Evolutionary conservation across 1,284 basidiomycete species (phyloP).

Genomic region (Neolentinus lepideus): DNA sequence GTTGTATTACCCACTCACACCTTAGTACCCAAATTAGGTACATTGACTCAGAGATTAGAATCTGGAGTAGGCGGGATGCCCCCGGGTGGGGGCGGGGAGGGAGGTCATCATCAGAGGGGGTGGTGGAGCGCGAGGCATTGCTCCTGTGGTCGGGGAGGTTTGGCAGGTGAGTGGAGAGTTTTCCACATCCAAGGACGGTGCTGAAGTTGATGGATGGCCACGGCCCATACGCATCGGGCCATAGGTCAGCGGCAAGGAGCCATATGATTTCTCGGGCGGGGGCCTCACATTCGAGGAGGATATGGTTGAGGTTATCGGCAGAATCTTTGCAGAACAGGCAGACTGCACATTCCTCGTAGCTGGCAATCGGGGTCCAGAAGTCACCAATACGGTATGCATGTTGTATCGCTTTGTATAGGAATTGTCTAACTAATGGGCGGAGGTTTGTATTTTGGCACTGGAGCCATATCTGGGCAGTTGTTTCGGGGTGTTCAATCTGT

Average conservation of each 20-base stretch:
- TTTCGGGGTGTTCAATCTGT: not conserved
- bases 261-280: not conserved
- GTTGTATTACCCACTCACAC: constrained; percentile 3
- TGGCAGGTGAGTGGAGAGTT: not conserved
- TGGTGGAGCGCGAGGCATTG: too few relatives aligned
- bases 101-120: not conserved
- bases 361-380: not conserved
- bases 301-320: not conserved
- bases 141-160: not conserved
- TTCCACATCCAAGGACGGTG: not conserved
- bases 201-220: not conserved
- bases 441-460: not conserved
- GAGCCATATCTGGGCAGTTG: not conserved
- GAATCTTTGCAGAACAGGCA: not conserved
- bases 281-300: not conserved
- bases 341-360: not conserved
- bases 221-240: not conserved
- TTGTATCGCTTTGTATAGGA: not conserved
- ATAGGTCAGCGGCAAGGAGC: not conserved
- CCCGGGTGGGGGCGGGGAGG: not conserved
- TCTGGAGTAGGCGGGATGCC: constrained; percentile 1
- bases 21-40: constrained; percentile 7
- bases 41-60: constrained; percentile 4
- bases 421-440: not conserved
- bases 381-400: not conserved